Base-by-base conservation (phyloP, 371 early-diverging fungal species). In the Saksenaea vasiformis region DNA sequence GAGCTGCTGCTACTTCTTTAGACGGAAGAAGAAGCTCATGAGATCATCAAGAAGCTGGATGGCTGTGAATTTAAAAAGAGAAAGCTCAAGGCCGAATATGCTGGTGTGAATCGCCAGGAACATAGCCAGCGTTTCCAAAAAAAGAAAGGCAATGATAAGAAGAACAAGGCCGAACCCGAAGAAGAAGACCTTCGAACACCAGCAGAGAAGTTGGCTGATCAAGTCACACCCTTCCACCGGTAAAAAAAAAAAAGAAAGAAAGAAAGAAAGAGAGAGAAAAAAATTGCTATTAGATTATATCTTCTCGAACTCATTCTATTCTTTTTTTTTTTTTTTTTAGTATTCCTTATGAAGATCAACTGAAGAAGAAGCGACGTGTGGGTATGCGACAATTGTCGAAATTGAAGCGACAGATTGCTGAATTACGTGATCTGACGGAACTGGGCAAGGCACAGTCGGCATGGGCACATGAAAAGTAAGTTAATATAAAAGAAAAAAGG, bases 221-320 rank as follows among this genome's bases (percentile, higher is more conserved):
- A 91, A 78, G 87, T 90, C n/a, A 90, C 90, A 5, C 90, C 91
- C 22, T 66, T 90, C 36, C 82, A 86, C 80, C 78, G 74, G 85
- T 87, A 53, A 14, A 26, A 35, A 17, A 56, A 36, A 14, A 31
- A n/a, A 2, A 28, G 2, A 24, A 37, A n/a, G 35, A n/a, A n/a
- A n/a, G n/a, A n/a, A n/a, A n/a, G n/a, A n/a, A n/a, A n/a, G n/a
- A n/a, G n/a, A n/a, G n/a, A n/a, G n/a, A n/a, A n/a, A n/a, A n/a
- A n/a, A n/a, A n/a, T n/a, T n/a, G n/a, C n/a, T n/a, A n/a, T n/a
- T n/a, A n/a, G n/a, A n/a, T n/a, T n/a, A n/a, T n/a, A n/a, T n/a
- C n/a, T n/a, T n/a, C n/a, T n/a, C n/a, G n/a, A n/a, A n/a, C n/a
- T n/a, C n/a, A n/a, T n/a, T n/a, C n/a, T n/a, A n/a, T n/a, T n/a